These are phyloP conservation scores for Cercophora samala DNA, from an alignment of 495 filamentous ascomycete genomes.

Conservation along the genomic window DNA sequence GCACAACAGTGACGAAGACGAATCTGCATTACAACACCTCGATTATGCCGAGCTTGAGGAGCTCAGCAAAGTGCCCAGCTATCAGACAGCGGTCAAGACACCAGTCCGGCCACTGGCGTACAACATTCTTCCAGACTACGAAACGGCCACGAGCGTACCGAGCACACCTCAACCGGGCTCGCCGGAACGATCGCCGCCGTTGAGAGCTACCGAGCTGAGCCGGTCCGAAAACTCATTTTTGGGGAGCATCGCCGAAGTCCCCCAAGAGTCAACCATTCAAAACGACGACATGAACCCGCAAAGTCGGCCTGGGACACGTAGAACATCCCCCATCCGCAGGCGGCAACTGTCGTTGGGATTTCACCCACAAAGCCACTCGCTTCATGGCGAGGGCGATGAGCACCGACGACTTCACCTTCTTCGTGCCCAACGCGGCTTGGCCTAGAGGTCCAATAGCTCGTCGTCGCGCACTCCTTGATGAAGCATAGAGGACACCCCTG, in stretches of 20 bases:
- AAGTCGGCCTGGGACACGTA: constrained; percentile 10
- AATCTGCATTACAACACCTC: constrained; percentile 40
- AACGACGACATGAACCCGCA: constrained; percentile 1
- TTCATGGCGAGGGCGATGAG: constrained; percentile 26
- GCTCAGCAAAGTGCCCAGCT: constrained; percentile 74
- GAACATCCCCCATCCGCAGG: constrained; percentile 16
- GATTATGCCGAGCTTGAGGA: constrained; percentile 61
- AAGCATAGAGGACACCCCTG: neutral
- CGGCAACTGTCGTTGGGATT: constrained; percentile 23
- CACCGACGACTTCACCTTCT: constrained; percentile 27
- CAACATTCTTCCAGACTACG: neutral
- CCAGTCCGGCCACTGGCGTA: constrained; percentile 40
- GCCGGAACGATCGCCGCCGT: neutral
- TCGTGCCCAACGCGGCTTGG: constrained; percentile 30
- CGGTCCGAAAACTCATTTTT: constrained; percentile 26
- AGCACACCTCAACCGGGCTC: neutral
- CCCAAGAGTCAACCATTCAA: constrained; percentile 12
- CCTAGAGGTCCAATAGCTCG: constrained; percentile 13
- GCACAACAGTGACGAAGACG: constrained; percentile 60
- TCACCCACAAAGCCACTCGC: constrained; percentile 10
- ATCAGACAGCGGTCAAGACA: constrained; percentile 68
- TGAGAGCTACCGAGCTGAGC: neutral
- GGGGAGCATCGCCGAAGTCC: constrained; percentile 30
- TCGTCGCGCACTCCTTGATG: neutral
- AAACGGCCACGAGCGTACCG: neutral